Evolutionary conservation across 169 alveolate genomes (phyloP).

Genomic region (Eimeria tenella): DNA sequence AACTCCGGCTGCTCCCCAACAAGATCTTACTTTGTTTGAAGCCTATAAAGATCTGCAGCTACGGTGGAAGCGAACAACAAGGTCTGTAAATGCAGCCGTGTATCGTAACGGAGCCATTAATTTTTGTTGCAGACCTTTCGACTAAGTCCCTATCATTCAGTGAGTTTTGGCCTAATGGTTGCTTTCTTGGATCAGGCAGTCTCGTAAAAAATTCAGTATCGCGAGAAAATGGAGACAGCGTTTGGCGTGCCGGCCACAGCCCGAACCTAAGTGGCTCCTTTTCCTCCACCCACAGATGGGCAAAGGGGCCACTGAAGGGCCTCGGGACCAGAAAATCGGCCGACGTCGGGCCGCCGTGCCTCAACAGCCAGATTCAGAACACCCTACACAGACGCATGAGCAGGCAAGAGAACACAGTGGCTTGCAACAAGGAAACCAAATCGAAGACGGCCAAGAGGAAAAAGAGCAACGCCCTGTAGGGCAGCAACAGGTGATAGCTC

Average conservation of each 20-base stretch:
- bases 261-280: slow-evolving; percentile 70
- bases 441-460: not conserved
- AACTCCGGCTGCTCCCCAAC: slow-evolving; percentile 64
- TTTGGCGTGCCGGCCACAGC: slow-evolving; percentile 54
- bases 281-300: slow-evolving; percentile 70
- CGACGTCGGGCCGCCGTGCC: slow-evolving; percentile 12
- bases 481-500: slow-evolving; percentile 30
- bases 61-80: slow-evolving; percentile 70
- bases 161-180: not conserved
- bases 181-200: slow-evolving; percentile 11
- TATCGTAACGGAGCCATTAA: not conserved
- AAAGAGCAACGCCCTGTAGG: slow-evolving; percentile 5
- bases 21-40: slow-evolving; percentile 65
- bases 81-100: slow-evolving; percentile 27
- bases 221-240: slow-evolving; percentile 75
- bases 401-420: slow-evolving; percentile 17
- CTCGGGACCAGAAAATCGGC: not conserved
- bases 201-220: slow-evolving; percentile 68
- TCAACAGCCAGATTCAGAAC: not conserved
- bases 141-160: too few species aligned
- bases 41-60: slow-evolving; percentile 76
- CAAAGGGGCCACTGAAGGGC: not conserved
- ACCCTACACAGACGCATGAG: slow-evolving; percentile 5
- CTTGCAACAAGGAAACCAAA: not conserved
- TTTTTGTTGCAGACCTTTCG: not conserved